A percentile compares a stretch with the other conserved stretches of the same genome.
Evolutionary conservation across 140 eudicot genomes (phyloP).

Genomic region (Anethum foeniculum): DNA sequence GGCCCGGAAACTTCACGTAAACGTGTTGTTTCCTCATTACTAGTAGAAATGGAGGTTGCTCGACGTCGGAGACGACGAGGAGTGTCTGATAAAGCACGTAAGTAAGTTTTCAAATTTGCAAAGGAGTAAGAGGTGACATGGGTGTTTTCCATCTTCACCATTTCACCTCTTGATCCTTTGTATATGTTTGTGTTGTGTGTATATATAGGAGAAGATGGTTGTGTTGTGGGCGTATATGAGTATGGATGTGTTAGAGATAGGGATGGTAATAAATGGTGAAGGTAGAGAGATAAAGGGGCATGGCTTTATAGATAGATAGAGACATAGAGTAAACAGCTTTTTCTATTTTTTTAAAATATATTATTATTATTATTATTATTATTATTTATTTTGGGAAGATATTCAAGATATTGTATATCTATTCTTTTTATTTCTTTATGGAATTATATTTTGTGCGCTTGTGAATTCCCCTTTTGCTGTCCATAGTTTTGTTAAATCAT

Average conservation of each 20-base stretch:
- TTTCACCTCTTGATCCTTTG: background rate
- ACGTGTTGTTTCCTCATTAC: conserved; percentile 53
- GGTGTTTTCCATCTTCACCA: background rate
- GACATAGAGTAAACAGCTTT: background rate
- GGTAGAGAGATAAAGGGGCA: conserved; percentile 1
- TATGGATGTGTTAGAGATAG: background rate
- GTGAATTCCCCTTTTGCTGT: background rate
- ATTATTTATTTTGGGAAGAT: background rate
- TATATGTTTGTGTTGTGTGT: background rate
- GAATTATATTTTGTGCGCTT: background rate
- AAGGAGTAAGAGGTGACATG: conserved; percentile 42
- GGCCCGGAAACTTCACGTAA: conserved; percentile 50
- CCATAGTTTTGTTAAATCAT: too few relatives aligned
- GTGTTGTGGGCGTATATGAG: background rate
- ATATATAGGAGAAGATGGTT: background rate
- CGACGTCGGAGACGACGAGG: conserved; percentile 62
- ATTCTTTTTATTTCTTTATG: background rate
- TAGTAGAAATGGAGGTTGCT: conserved; percentile 56
- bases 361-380: too few relatives aligned
- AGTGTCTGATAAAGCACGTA: conserved; percentile 64
- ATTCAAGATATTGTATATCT: background rate
- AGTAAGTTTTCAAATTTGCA: conserved; percentile 53
- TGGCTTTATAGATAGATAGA: conserved; percentile 7
- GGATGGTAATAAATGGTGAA: conserved; percentile 10
- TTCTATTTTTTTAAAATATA: background rate